Evolutionary conservation across 495 filamentous ascomycete genomes (phyloP).

Genomic region (Tuber melanosporum): DNA sequence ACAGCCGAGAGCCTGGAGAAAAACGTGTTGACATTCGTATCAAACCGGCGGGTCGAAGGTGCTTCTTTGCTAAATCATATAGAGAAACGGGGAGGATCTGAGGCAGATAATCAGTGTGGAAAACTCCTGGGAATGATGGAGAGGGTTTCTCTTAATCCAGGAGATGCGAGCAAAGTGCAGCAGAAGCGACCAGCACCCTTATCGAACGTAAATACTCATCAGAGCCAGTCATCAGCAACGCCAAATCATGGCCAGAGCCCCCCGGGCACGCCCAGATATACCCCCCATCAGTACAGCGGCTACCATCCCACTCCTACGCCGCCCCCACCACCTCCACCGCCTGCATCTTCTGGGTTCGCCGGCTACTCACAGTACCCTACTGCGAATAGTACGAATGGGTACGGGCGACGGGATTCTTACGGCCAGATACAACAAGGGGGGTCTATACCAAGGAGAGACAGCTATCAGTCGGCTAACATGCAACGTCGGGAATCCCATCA

Average conservation of each 20-base stretch:
- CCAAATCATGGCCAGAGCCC: constrained; percentile 43
- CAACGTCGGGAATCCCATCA: constrained; percentile 44
- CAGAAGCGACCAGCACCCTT: constrained; percentile 45
- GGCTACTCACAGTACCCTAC: constrained; percentile 31
- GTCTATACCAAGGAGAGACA: constrained; percentile 28
- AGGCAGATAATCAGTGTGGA: constrained; percentile 79
- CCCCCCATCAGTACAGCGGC: constrained; percentile 44
- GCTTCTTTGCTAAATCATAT: constrained; percentile 83
- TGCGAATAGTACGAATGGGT: constrained; percentile 22
- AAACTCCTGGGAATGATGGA: constrained; percentile 87
- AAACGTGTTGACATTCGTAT: constrained; percentile 95
- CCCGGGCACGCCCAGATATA: constrained; percentile 46
- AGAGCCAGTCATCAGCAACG: constrained; percentile 45
- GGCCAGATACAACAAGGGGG: constrained; percentile 31
- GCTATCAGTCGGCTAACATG: constrained; percentile 44
- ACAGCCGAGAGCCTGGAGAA: constrained; percentile 91
- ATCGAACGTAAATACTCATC: constrained; percentile 47
- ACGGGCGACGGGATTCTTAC: constrained; percentile 37
- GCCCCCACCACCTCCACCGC: constrained; percentile 41
- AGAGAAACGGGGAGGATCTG: constrained; percentile 64
- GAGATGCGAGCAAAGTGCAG: constrained; percentile 42
- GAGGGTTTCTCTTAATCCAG: constrained; percentile 71
- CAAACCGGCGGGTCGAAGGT: constrained; percentile 85
- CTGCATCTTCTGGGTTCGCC: constrained; percentile 45
- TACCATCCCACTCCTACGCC: constrained; percentile 37